Evolutionary conservation across 495 filamentous ascomycete species (phyloP).

Genomic region (Jackrogersella multiformis): DNA sequence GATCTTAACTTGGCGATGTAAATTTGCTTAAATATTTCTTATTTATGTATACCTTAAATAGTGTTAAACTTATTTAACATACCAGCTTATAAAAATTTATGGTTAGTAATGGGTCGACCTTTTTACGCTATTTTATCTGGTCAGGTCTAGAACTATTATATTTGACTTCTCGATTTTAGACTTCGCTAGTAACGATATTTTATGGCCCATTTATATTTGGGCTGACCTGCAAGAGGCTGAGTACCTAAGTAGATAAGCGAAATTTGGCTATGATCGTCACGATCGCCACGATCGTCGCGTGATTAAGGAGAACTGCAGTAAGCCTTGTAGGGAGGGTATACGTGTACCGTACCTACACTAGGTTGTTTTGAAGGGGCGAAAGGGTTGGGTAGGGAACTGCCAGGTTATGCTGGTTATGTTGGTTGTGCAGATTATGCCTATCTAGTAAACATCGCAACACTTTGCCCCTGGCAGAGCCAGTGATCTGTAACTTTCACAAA

Average conservation of each 20-base stretch:
- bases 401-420: no score
- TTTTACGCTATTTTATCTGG: neutral
- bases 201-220: neutral
- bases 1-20: no score
- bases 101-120: neutral
- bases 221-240: constrained; percentile 1
- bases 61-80: no score
- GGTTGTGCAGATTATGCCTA: no score
- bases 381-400: neutral
- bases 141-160: constrained; percentile 2
- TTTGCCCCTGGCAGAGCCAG: neutral
- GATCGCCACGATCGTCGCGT: constrained; percentile 1
- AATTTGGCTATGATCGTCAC: constrained; percentile 1
- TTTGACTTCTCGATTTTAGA: neutral
- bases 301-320: constrained; percentile 9
- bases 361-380: neutral
- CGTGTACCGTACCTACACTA: no score
- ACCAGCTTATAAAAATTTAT: no score
- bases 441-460: neutral
- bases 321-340: neutral
- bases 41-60: no score
- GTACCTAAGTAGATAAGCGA: constrained; percentile 2
- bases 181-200: neutral
- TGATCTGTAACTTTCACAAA: constrained; percentile 7
- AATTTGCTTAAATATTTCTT: no score